Base-by-base conservation (phyloP, 495 filamentous ascomycete genomes). In the Neurospora discreta region DNA sequence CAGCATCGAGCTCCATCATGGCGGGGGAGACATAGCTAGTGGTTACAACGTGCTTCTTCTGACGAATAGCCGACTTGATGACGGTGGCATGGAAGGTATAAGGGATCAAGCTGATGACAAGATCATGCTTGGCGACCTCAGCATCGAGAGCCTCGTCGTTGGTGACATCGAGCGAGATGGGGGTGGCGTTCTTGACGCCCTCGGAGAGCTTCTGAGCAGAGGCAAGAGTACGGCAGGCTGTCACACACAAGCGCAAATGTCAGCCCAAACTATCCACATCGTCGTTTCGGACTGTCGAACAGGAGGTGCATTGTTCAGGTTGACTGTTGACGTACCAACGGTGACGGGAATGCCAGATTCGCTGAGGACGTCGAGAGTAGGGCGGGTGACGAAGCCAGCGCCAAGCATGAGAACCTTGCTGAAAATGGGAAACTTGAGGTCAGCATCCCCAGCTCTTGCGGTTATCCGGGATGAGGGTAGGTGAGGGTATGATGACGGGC, bases 11-110 rank as follows among this genome's bases (percentile, higher is more conserved):
- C 84, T 93, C 95, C 81, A 89, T 77, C 94, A 99, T 98, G 38
- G 93, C 93, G 0, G 94, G 93, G 3, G 92, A 95, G 68, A 97
- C 90, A 77, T 98, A 98, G 71, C 89, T 92, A n/a, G 95, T 98
- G 46, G 95, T 98, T 69, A 98, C 95, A 69, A 98, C 94, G 85
- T 98, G 84, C 83, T 91, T 96, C 90, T 97, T 98, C 72, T 90
- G 86, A 73, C 90, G 88, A 80, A 98, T 98, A 39, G 94, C 95
- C n/a, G 90, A 88, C 85, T 96, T 95, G 87, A 98, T 96, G 72
- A 98, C 94, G 44, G 83, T 84, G 67, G 91, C 91, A 81, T 99
- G 95, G 87, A 89, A 94, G 73, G 90, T 97, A 82, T 98, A 99
- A 15, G 95, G 95, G 73, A 98, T 97, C 78, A 98, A 82, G 75